Base-by-base conservation (phyloP, 108 stramenopile genomes). In the Craspedostauros australis region DNA sequence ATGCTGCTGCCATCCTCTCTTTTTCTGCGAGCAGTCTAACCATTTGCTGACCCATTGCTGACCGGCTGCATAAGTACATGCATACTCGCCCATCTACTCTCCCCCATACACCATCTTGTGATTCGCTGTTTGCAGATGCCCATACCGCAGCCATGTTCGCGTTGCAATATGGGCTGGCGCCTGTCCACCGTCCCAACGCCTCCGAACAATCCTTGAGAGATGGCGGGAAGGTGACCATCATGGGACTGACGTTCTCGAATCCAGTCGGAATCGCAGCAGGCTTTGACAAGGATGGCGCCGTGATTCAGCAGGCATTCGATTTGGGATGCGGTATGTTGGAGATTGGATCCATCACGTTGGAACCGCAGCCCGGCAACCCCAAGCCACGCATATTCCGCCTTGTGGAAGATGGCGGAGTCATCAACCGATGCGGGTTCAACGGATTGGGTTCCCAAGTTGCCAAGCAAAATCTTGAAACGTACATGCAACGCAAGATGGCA, bases 391-490 rank as follows among this genome's bases (percentile, higher is more conserved):
- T 95, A 73, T 96, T 94, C 64, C 83, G 97, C 31, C 65, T 98
- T 32, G 27, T 54, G 15, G 89, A 94, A 60, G 97, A 98, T 61
- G 37, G 50, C 4, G 97, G 76, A 1, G 85, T 98, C 18, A 93
- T 98, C 53, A 98, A 98, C 58, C 77, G 95, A 45, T 96, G 91
- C 73, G 97, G 97, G 26, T 96, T 98, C 63, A 96, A 96, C 74
- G 81, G 76, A 20, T 50, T 76, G 43, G 97, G 95, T 3, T 60
- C 75, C 11, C 73, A 75, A 11, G 54, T 31, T 22, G 93, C 93
- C 5, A 28, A 70, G 54, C 53, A 40, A 8, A 57, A 79, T 47
- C 50, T 94, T 43, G 14, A 46, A 46, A 61, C 61, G 7, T 90
- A 66, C 68, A 68, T 74, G 16, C 64, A 33, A 11, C 70, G 24